Conservation (phyloP, 805 yeast genomes). For the Sungouiozyma intestinalis region DNA sequence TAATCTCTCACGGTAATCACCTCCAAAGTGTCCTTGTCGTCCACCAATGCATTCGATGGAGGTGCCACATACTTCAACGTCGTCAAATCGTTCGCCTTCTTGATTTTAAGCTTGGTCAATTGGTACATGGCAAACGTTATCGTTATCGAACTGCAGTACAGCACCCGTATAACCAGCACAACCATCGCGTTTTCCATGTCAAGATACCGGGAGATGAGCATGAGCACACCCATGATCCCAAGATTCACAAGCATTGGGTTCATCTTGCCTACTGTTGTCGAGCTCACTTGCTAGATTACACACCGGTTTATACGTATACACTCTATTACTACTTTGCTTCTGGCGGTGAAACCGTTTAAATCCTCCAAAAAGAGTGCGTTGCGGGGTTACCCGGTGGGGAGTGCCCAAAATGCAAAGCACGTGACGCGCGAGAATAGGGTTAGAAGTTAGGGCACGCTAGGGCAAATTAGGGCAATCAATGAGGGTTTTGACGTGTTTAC, state of each 20-base stretch:
- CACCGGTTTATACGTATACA: too few species aligned
- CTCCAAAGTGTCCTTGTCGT: constrained; percentile 60
- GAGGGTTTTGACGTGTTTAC: not conserved
- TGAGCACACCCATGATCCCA: constrained; percentile 87
- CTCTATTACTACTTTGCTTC: too few species aligned
- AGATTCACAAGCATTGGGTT: constrained; percentile 83
- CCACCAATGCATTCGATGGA: constrained; percentile 65
- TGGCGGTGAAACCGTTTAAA: too few species aligned
- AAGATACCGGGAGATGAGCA: constrained; percentile 84
- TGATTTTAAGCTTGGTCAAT: constrained; percentile 49
- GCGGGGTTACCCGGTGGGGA: not conserved
- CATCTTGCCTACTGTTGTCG: constrained; percentile 32
- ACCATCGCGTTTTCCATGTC: constrained; percentile 79
- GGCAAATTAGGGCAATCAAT: not conserved
- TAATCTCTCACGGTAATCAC: constrained; percentile 92
- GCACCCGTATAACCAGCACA: constrained; percentile 63
- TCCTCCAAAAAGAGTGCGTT: not conserved
- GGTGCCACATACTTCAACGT: constrained; percentile 81
- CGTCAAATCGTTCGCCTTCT: constrained; percentile 76
- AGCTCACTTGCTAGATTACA: too few species aligned
- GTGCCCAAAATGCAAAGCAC: too few species aligned
- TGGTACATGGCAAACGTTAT: constrained; percentile 58
- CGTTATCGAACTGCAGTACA: constrained; percentile 57
- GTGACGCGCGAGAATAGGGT: too few species aligned
- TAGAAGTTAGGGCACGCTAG: too few species aligned